These are phyloP conservation scores for Fusarium sp. DNA, from an alignment of 2,329 filamentous ascomycete species.

Conservation along the genomic window DNA sequence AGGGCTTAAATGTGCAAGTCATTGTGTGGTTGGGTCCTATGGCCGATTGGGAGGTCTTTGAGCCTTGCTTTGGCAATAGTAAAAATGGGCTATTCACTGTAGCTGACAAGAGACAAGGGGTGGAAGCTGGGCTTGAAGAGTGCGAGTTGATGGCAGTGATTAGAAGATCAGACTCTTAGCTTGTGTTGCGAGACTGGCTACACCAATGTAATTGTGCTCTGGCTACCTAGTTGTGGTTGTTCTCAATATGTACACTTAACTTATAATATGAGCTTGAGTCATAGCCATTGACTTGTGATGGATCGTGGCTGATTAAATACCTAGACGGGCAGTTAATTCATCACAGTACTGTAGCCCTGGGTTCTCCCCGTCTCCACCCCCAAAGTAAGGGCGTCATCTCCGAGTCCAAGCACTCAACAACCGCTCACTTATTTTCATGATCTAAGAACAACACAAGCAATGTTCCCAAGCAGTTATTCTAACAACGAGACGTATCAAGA, in stretches of 20 bases:
- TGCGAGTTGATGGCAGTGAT: conserved; percentile 41
- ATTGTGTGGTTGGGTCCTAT: conserved; percentile 44
- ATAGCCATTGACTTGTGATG: background rate
- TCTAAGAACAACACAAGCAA: background rate
- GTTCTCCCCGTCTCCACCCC: conserved; percentile 27
- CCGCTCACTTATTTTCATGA: conserved; percentile 2
- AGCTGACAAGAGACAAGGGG: conserved; percentile 17
- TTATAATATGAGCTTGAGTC: background rate
- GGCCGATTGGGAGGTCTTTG: conserved; percentile 44
- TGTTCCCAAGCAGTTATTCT: background rate
- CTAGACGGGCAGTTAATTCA: background rate
- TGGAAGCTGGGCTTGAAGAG: conserved; percentile 33
- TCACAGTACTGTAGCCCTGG: conserved; percentile 9
- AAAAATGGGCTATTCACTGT: conserved; percentile 14
- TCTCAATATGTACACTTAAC: no score
- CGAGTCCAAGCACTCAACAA: conserved; percentile 32
- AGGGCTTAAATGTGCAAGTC: conserved; percentile 9
- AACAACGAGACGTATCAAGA: background rate
- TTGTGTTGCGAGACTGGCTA: background rate
- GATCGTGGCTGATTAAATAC: conserved; percentile 11
- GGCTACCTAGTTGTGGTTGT: no score
- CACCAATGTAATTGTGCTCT: background rate
- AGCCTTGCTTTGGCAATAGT: conserved; percentile 26
- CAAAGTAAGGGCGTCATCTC: conserved; percentile 33
- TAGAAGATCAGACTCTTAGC: background rate